A percentile compares a stretch with the other conserved stretches of the same genome.
Evolutionary conservation across 495 filamentous ascomycete species (phyloP).

Genomic region (Annulohypoxylon stygium): DNA sequence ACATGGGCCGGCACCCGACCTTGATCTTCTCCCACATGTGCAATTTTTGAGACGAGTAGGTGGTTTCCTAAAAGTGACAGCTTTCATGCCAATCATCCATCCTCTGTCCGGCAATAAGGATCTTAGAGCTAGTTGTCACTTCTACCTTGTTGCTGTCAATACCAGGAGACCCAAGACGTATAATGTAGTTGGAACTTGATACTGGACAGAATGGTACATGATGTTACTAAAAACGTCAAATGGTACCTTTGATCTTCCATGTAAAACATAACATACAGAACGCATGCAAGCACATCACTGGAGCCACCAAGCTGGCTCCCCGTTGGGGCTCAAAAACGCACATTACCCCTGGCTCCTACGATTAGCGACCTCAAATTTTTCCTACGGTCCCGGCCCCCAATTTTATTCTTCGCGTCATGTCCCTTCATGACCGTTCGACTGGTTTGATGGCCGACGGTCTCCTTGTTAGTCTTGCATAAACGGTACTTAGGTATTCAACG

Average conservation of each 20-base stretch:
- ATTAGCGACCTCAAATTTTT: conserved; percentile 15
- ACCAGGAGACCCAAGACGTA: not conserved
- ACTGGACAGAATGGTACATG: not conserved
- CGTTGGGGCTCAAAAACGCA: conserved; percentile 35
- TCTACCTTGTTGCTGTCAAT: not conserved
- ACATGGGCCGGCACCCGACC: conserved; percentile 22
- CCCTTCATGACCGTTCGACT: not conserved
- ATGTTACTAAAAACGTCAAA: not conserved
- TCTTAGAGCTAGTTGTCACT: not conserved
- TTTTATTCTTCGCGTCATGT: not conserved
- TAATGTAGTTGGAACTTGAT: not conserved
- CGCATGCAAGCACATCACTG: conserved; percentile 28
- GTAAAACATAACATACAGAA: conserved; percentile 1
- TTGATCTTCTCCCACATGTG: conserved; percentile 10
- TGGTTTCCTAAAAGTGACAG: not conserved
- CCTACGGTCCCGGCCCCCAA: conserved; percentile 1
- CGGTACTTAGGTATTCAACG: not conserved
- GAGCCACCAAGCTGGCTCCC: conserved; percentile 8
- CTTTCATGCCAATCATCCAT: not conserved
- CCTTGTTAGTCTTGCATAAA: not conserved
- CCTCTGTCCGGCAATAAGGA: not conserved
- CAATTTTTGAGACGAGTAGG: not conserved
- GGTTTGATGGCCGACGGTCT: not conserved
- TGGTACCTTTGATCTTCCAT: not conserved
- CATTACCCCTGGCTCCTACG: conserved; percentile 38